phyloP scores from a whole-genome alignment of 805 yeast species.

The Cyberlindnera sargentensis region DNA sequence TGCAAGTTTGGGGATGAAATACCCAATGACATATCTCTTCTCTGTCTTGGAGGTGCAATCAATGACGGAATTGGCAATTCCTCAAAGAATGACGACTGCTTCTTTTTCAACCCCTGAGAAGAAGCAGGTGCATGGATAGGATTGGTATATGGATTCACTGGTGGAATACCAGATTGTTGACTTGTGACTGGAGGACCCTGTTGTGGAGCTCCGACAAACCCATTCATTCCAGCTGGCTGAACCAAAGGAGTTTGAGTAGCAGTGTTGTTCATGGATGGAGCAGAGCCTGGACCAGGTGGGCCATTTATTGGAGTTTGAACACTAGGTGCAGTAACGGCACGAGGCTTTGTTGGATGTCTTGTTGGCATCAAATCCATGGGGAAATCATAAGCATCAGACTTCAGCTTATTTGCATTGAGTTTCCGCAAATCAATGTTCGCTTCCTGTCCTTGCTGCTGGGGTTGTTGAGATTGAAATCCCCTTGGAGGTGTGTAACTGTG shows the following conservation, averaged over 20 bases:
- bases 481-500: not conserved
- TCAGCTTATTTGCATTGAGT: constrained; percentile 43
- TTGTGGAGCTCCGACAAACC: not conserved
- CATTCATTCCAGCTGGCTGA: not conserved
- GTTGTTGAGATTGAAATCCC: constrained; percentile 5
- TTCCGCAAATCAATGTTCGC: constrained; percentile 22
- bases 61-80: constrained; percentile 42
- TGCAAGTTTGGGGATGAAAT: not conserved
- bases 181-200: not conserved
- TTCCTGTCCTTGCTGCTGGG: constrained; percentile 3
- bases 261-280: not conserved
- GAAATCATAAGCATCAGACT: constrained; percentile 74
- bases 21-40: not conserved
- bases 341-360: constrained; percentile 7
- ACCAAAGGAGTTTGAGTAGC: no score
- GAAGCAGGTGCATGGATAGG: not conserved
- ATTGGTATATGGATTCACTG: not conserved
- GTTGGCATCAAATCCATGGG: constrained; percentile 48
- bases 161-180: not conserved
- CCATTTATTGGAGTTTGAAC: not conserved
- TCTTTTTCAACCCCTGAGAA: constrained; percentile 24
- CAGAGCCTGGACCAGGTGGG: not conserved
- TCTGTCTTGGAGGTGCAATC: constrained; percentile 2
- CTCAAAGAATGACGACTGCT: constrained; percentile 42
- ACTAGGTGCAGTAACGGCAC: not conserved